Base-by-base conservation (phyloP, 805 yeast species). In the Yamadazyma sp. region DNA sequence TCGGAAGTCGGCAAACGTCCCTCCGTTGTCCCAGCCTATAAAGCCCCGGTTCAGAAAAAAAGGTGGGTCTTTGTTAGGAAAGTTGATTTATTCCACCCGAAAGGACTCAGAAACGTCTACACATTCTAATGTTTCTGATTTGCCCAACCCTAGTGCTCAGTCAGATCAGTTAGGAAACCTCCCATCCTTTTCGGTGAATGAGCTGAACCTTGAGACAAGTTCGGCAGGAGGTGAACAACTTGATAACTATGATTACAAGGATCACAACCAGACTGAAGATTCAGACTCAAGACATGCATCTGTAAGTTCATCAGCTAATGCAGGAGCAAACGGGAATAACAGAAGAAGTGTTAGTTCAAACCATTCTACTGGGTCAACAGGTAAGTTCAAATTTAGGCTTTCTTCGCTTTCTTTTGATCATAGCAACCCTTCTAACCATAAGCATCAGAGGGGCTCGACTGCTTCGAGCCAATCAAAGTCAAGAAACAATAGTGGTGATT, bases 11-110 rank as follows among this genome's bases (percentile, higher is more conserved):
- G 60, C 58, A 6, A 54, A 56, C 15, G 63, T 64, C 12, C 78
- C 79, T 1, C 78, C 79, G 3, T 59, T 71, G 30, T 46, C 57
- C 15, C 73, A 67, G n/a, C 78, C 78, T 1, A 67, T 74, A 19
- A 73, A 71, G 43, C 78, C 78, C 0, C 60, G 63, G 29, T 63
- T 65, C 50, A 60, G 58, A 41, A 69, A 65, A 46, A 60, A 64
- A 46, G 58, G 67, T 27, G 48, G 58, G 23, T 56, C 67, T 1
- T 46, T 70, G 30, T 50, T 68, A 18, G 71, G 71, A 5, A 68
- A 67, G 38, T 52, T 68, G 24, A 67, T 68, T 2, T 62, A 65
- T 41, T 49, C 61, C 3, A 57, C 45, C 38, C 47, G 69, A 16
- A 57, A 64, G 40, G 67, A 63, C 32, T 46, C 58, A 26, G 60